phyloP scores from a whole-genome alignment of 345 rosid genomes.

The Arabidopsis suecica region DNA sequence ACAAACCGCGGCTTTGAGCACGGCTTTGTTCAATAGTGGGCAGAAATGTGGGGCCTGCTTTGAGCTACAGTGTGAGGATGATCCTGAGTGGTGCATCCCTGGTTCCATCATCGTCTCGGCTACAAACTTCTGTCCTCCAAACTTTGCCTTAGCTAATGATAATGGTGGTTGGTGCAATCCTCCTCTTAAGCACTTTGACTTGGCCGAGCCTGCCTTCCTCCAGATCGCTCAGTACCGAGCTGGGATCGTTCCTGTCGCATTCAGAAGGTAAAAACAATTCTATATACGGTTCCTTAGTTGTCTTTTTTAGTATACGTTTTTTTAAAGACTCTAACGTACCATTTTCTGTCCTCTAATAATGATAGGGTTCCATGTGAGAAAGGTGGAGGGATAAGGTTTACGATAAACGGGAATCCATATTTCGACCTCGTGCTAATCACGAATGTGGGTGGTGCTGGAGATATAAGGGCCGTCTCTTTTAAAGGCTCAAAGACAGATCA shows the following conservation, averaged over 20 bases:
- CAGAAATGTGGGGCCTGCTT: slow-evolving; percentile 55
- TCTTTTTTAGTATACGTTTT: no score
- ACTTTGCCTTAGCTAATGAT: slow-evolving; percentile 53
- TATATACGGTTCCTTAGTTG: no score
- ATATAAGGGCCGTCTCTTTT: slow-evolving; percentile 59
- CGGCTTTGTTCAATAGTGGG: slow-evolving; percentile 53
- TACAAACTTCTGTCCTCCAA: slow-evolving; percentile 67
- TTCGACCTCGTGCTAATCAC: slow-evolving; percentile 65
- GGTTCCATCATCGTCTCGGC: slow-evolving; percentile 50
- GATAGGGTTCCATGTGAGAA: slow-evolving; percentile 60
- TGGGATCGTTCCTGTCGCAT: slow-evolving; percentile 63
- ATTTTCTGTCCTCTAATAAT: neutral
- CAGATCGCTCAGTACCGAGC: slow-evolving; percentile 64
- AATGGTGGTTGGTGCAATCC: slow-evolving; percentile 78
- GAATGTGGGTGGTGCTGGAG: slow-evolving; percentile 74
- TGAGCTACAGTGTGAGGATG: slow-evolving; percentile 48
- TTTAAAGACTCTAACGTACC: neutral
- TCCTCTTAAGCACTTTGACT: slow-evolving; percentile 65
- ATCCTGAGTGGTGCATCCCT: slow-evolving; percentile 54
- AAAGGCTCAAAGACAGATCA: slow-evolving; percentile 57
- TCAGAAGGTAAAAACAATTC: slow-evolving; percentile 47
- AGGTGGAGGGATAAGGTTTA: slow-evolving; percentile 66
- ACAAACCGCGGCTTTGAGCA: slow-evolving; percentile 53
- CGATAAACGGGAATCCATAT: slow-evolving; percentile 62
- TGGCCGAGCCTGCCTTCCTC: slow-evolving; percentile 65